Percentiles rank a stretch among this genome's conserved stretches.
phyloP scores from a whole-genome alignment of 495 filamentous ascomycete genomes.

The Aspergillus asperescens region DNA sequence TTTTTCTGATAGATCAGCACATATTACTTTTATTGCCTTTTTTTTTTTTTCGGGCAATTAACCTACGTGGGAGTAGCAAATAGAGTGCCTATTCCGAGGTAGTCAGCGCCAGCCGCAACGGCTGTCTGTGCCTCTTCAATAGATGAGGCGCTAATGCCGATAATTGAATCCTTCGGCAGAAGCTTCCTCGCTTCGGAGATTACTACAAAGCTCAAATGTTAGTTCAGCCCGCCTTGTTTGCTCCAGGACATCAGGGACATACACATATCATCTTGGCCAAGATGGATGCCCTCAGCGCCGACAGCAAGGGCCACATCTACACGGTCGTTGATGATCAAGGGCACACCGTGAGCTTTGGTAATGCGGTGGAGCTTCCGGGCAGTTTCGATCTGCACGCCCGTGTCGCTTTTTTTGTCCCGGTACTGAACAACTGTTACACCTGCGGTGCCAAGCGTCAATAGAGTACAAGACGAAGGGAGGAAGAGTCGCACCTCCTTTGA shows the following conservation, averaged over 20 bases:
- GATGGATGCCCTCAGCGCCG: constrained; percentile 84
- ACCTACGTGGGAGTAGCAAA: constrained; percentile 76
- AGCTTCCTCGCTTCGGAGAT: constrained; percentile 61
- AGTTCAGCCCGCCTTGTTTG: too few relatives aligned
- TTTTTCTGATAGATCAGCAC: constrained; percentile 36
- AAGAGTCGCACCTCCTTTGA: constrained; percentile 57
- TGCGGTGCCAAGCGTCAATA: constrained; percentile 23
- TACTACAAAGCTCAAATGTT: constrained; percentile 34
- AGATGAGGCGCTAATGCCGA: constrained; percentile 68
- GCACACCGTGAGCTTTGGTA: constrained; percentile 62
- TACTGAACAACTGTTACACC: constrained; percentile 85
- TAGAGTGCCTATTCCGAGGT: constrained; percentile 83
- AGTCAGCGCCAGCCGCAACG: constrained; percentile 68
- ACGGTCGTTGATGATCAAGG: constrained; percentile 93
- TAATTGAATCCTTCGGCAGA: constrained; percentile 65
- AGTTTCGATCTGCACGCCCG: constrained; percentile 62
- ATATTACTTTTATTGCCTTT: neutral
- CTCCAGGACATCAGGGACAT: constrained; percentile 19
- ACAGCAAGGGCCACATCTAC: constrained; percentile 84
- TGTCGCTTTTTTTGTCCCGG: constrained; percentile 81
- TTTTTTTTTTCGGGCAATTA: too few relatives aligned
- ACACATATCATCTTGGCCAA: constrained; percentile 94
- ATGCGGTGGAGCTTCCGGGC: constrained; percentile 66
- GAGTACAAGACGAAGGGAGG: constrained; percentile 5
- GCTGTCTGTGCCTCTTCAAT: constrained; percentile 62